A percentile compares a stretch with the other conserved stretches of the same genome.
phyloP scores from a whole-genome alignment of 2,329 filamentous ascomycete species.

The Bertia moriformis region DNA sequence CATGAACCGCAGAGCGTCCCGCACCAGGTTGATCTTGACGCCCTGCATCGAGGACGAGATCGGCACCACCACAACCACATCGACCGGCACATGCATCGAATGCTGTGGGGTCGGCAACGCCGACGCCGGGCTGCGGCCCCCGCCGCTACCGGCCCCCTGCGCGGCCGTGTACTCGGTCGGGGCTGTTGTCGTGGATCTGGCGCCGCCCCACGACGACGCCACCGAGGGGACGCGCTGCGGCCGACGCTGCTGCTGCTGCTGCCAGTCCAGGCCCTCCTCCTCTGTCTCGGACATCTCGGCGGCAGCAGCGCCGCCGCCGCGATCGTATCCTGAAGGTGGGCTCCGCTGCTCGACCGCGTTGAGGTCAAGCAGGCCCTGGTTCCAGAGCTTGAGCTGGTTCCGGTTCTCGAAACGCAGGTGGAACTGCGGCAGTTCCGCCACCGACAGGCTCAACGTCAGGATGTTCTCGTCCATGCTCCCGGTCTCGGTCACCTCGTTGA shows the following conservation, averaged over 20 bases:
- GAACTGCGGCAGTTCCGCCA: conserved; percentile 87
- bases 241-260: conserved; percentile 30
- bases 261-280: conserved; percentile 70
- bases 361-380: conserved; percentile 71
- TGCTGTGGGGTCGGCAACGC: conserved; percentile 23
- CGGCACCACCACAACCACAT: conserved; percentile 90
- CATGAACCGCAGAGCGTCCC: conserved; percentile 84
- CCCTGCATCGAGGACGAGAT: conserved; percentile 98
- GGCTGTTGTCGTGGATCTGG: conserved; percentile 71
- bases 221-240: conserved; percentile 66
- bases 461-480: conserved; percentile 61
- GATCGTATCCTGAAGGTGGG: conserved; percentile 69
- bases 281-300: conserved; percentile 74
- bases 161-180: conserved; percentile 80
- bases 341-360: conserved; percentile 59
- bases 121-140: conserved; percentile 15
- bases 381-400: conserved; percentile 78
- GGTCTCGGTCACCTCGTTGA: conserved; percentile 72
- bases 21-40: conserved; percentile 85
- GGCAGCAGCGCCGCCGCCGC: too few relatives aligned
- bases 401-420: conserved; percentile 78
- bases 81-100: conserved; percentile 74
- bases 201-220: conserved; percentile 68
- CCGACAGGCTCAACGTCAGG: conserved; percentile 78
- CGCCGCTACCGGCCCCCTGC: conserved; percentile 20